Percentiles rank a stretch among this genome's conserved stretches.
Evolutionary conservation across 768 basidiomycete genomes (phyloP).

Genomic region (Hypholoma sublateritium): DNA sequence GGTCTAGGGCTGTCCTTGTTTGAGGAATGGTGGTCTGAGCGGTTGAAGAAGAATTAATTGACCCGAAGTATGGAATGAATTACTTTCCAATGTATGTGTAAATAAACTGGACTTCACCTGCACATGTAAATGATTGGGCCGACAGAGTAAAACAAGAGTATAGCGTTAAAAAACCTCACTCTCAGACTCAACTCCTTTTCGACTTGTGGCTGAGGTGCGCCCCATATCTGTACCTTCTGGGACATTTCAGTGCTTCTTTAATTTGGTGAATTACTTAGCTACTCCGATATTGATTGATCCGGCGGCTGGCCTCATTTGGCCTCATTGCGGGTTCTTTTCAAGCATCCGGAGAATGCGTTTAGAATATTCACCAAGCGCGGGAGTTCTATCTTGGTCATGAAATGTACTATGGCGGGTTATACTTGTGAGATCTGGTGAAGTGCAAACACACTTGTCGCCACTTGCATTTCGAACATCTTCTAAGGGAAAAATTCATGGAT

Average conservation of each 20-base stretch:
- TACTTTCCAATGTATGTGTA: background rate
- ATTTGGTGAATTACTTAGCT: background rate
- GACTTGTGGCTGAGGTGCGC: no score
- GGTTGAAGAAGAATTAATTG: slow-evolving; percentile 32
- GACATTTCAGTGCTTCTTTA: background rate
- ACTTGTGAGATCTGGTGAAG: no score
- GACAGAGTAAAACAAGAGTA: background rate
- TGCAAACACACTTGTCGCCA: no score
- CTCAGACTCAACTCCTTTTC: no score
- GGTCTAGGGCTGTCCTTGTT: slow-evolving; percentile 68
- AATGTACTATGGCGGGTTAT: no score
- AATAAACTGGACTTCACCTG: background rate
- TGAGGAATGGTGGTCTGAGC: slow-evolving; percentile 80
- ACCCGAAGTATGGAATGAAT: background rate
- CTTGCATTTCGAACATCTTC: no score
- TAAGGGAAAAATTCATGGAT: no score
- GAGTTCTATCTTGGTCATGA: no score
- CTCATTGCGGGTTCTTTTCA: background rate
- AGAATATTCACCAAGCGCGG: no score
- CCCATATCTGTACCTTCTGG: background rate
- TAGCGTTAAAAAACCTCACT: no score
- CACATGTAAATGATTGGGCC: background rate
- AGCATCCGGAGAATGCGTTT: no score
- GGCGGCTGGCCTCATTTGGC: background rate
- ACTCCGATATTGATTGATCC: background rate